These are phyloP conservation scores for Penicillium tannophilum DNA, from an alignment of 495 filamentous ascomycete genomes.

Conservation along the genomic window DNA sequence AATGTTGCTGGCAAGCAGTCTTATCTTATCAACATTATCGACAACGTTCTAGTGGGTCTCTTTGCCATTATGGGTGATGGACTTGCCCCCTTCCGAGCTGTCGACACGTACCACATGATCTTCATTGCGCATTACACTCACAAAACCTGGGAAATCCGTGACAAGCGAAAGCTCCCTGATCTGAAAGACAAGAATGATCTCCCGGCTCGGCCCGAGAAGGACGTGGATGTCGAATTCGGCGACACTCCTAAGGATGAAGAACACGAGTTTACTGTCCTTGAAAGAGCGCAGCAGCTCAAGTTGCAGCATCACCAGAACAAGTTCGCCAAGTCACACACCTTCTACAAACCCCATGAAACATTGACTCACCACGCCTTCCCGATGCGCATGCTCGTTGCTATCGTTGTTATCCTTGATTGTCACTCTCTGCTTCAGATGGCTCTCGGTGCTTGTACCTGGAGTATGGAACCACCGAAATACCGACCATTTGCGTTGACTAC, in stretches of 20 bases:
- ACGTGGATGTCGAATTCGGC: constrained; percentile 49
- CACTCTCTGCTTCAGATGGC: constrained; percentile 76
- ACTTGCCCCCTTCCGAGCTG: constrained; percentile 70
- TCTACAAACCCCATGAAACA: constrained; percentile 85
- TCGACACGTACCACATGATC: constrained; percentile 83
- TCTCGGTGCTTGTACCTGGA: constrained; percentile 74
- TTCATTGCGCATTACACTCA: constrained; percentile 69
- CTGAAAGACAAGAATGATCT: constrained; percentile 74
- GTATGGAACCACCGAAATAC: constrained; percentile 58
- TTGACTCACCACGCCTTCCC: constrained; percentile 79
- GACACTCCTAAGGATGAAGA: constrained; percentile 41
- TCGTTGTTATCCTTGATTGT: constrained; percentile 73
- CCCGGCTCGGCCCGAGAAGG: constrained; percentile 50
- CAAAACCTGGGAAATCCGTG: constrained; percentile 69
- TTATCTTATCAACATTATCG: constrained; percentile 74
- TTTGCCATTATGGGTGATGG: constrained; percentile 80
- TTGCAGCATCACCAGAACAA: constrained; percentile 74
- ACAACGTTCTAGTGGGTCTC: constrained; percentile 74
- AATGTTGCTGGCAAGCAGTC: constrained; percentile 71
- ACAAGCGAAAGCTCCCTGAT: constrained; percentile 60
- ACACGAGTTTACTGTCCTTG: constrained; percentile 62
- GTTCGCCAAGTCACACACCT: constrained; percentile 75
- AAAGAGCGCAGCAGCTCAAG: constrained; percentile 59
- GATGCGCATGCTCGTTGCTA: constrained; percentile 65
- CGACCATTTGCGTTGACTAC: constrained; percentile 73